Evolutionary conservation across 306 rosid species (phyloP).

Genomic region (Cucurbita moschata): DNA sequence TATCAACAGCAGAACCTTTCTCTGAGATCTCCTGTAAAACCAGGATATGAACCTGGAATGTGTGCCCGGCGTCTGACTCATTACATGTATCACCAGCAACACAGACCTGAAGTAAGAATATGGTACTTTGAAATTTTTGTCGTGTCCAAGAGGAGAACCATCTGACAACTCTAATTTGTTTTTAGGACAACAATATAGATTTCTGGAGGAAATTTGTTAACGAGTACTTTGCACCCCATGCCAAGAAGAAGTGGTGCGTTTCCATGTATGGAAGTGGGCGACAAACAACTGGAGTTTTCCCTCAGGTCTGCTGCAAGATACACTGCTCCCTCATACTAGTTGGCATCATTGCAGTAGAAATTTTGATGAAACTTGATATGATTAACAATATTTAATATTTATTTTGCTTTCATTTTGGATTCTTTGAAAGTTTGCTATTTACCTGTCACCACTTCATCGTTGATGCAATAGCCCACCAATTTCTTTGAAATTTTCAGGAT

Average conservation of each 20-base stretch:
- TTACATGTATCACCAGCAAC: slow-evolving; percentile 93
- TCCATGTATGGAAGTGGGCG: slow-evolving; percentile 94
- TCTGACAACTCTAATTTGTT: slow-evolving; percentile 17
- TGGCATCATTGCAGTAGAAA: slow-evolving; percentile 6
- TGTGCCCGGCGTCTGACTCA: slow-evolving; percentile 88
- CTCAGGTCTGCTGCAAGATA: slow-evolving; percentile 53
- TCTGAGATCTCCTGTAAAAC: slow-evolving; percentile 63
- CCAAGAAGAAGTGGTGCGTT: slow-evolving; percentile 98
- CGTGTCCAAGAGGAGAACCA: neutral
- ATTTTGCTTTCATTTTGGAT: neutral
- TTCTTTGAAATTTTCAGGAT: slow-evolving; percentile 50
- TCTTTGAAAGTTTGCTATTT: neutral
- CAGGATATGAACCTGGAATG: slow-evolving; percentile 89
- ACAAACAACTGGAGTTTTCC: slow-evolving; percentile 92
- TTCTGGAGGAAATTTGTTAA: slow-evolving; percentile 98
- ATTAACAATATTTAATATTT: neutral
- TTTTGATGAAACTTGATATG: neutral
- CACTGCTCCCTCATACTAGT: slow-evolving; percentile 9
- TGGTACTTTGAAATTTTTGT: neutral
- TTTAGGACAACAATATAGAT: slow-evolving; percentile 80
- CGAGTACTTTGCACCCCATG: slow-evolving; percentile 87
- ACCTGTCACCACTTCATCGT: slow-evolving; percentile 7
- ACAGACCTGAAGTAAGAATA: slow-evolving; percentile 73
- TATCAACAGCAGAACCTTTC: slow-evolving; percentile 70
- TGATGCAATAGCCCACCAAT: slow-evolving; percentile 6